A percentile compares a stretch with the other conserved stretches of the same genome.
Evolutionary conservation across 257 asterid genomes (phyloP).

Genomic region (Solanum bukasovii): DNA sequence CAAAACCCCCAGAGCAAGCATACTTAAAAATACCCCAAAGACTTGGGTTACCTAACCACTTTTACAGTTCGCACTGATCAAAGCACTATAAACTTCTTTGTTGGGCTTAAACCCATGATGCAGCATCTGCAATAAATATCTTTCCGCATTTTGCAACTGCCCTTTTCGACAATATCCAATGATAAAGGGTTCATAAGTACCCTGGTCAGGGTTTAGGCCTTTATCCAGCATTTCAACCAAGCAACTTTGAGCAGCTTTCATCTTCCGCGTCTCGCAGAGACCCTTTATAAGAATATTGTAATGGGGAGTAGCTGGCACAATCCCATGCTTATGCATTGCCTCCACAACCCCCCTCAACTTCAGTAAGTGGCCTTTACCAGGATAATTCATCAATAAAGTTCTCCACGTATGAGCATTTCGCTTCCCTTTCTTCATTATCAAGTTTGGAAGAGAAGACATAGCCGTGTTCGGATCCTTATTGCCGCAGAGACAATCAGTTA

Average conservation of each 20-base stretch:
- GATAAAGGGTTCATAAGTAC: constrained; percentile 5
- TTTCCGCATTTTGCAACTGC: constrained; percentile 2
- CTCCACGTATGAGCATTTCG: not conserved
- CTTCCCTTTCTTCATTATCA: not conserved
- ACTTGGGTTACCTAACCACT: not conserved
- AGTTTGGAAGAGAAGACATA: not conserved
- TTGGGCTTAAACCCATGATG: constrained; percentile 6
- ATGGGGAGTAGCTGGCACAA: not conserved
- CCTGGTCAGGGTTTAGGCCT: constrained; percentile 9
- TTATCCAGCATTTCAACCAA: constrained; percentile 6
- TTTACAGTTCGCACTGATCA: constrained; percentile 2
- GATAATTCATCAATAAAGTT: not conserved
- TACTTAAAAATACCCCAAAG: not conserved
- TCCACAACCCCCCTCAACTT: not conserved
- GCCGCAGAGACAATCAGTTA: constrained; percentile 2
- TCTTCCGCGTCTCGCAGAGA: not conserved
- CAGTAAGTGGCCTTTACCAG: not conserved
- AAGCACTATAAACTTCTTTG: not conserved
- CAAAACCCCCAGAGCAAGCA: not conserved
- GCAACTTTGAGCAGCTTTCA: not conserved
- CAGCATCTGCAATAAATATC: constrained; percentile 7
- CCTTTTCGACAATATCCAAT: constrained; percentile 1
- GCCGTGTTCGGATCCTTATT: not conserved
- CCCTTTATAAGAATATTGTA: constrained; percentile 4
- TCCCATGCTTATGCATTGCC: constrained; percentile 4